These are phyloP conservation scores for Takakia lepidozioides DNA, from an alignment of 225 moss, liverwort and hornwort species.

Conservation along the genomic window DNA sequence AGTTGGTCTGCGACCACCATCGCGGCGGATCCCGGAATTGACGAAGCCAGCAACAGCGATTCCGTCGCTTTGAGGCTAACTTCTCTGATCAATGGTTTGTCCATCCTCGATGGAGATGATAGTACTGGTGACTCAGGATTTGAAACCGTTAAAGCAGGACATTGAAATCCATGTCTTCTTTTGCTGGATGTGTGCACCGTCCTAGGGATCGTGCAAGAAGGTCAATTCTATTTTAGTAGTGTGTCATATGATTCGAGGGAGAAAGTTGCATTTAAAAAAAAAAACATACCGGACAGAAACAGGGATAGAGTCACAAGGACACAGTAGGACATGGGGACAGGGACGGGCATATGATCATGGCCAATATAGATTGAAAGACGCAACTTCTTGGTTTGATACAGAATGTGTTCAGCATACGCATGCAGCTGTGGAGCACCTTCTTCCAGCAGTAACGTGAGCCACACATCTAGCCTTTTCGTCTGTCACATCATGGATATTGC, in stretches of 20 bases:
- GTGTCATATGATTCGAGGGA: not conserved
- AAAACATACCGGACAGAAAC: not conserved
- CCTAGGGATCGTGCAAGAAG: too few species aligned
- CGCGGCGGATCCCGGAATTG: conserved; percentile 1
- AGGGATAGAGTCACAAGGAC: not conserved
- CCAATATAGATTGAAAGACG: too few species aligned
- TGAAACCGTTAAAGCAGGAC: too few species aligned
- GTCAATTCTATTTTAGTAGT: not conserved
- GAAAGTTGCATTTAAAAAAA: too few species aligned
- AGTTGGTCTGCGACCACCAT: conserved; percentile 1
- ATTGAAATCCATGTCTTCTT: too few species aligned
- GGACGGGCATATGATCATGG: not conserved
- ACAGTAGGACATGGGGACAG: not conserved
- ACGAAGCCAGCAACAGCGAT: conserved; percentile 2
- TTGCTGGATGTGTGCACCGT: too few species aligned
- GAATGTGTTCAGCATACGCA: conserved; percentile 17
- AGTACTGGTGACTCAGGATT: not conserved
- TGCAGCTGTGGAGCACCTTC: conserved; percentile 10
- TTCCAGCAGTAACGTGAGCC: conserved; percentile 12
- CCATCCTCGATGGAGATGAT: not conserved
- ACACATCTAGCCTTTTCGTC: too few species aligned
- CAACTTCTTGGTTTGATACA: conserved; percentile 4
- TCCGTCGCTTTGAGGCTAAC: conserved; percentile 11
- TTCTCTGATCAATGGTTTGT: conserved; percentile 10
- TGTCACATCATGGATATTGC: too few species aligned